Percentiles rank a stretch among this genome's conserved stretches.
Evolutionary conservation across 208 protist genomes (phyloP).

Genomic region (Polymyxa betae): DNA sequence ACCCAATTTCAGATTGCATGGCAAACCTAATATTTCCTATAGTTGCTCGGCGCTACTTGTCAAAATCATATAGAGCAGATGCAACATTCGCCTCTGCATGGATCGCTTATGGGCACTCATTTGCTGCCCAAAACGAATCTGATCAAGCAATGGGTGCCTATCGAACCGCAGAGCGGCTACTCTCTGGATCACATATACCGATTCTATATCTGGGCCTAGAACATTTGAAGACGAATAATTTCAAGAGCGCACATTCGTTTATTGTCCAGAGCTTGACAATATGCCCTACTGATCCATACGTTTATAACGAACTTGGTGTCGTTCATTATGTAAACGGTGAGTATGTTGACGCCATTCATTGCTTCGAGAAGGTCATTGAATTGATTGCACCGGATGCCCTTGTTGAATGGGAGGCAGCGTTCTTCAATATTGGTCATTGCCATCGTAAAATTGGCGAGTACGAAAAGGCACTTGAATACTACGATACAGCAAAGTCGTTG

Average conservation of each 20-base stretch:
- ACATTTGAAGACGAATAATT: constrained; percentile 68
- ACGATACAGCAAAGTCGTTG: constrained; percentile 60
- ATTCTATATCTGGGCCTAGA: constrained; percentile 69
- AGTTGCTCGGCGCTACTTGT: constrained; percentile 65
- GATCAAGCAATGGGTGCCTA: constrained; percentile 71
- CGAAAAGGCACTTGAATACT: constrained; percentile 65
- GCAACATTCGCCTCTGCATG: constrained; percentile 61
- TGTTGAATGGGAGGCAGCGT: constrained; percentile 60
- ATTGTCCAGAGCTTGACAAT: constrained; percentile 57
- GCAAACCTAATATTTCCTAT: background rate
- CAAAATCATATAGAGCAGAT: constrained; percentile 61
- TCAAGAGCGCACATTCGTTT: constrained; percentile 55
- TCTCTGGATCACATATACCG: constrained; percentile 65
- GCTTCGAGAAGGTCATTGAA: constrained; percentile 53
- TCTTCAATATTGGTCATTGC: constrained; percentile 67
- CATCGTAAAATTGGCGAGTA: constrained; percentile 61
- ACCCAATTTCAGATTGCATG: background rate
- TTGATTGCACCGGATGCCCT: constrained; percentile 46
- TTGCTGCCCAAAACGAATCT: constrained; percentile 67
- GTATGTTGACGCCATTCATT: constrained; percentile 55
- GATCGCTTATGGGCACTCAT: constrained; percentile 67
- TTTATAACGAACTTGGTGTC: constrained; percentile 68
- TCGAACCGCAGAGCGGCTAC: constrained; percentile 63
- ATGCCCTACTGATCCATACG: constrained; percentile 62
- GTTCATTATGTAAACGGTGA: constrained; percentile 59